Base-by-base conservation (phyloP, 495 filamentous ascomycete species). In the Pyrenula massariospora region DNA sequence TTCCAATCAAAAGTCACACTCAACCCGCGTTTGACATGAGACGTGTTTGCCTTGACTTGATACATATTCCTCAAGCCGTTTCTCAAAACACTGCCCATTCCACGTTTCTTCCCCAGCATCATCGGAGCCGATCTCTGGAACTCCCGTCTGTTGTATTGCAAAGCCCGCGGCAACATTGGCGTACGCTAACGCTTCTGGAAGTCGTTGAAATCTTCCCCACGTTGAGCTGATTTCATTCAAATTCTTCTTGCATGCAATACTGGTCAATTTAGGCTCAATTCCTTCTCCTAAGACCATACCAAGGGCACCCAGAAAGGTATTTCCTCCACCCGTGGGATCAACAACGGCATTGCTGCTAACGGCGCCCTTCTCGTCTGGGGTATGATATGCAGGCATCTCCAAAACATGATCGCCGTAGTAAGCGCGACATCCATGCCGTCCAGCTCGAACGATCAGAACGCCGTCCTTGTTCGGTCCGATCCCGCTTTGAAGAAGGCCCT, bases 261-360 rank as follows among this genome's bases (percentile, higher is more conserved):
- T 50, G 64, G n/a, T 52, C 20, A 19, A 52, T 20, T 20, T 10
- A 24, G 8, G 20, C 10, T 24, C 10, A 24, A 20, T 5, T 21
- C 22, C 57, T 84, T 75, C 12, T 85, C 82, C 19, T 20, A 52
- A 8, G 8, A 24, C 19, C 58, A 95, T 68, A 1, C 85, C 89
- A n/a, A 96, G 64, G 2, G 80, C 93, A 8, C 93, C 93, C 0
- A 97, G 75, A 63, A 96, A 98, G 0, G 86, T 84, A 67, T 98
- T 98, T 0, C 93, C 93, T 21, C 91, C 93, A n/a, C 93, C 93
- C 0, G 93, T 98, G 0, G 92, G 91, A 68, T 98, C 93, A 15
- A 94, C 72, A 8, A 97, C 89, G 54, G 75, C 77, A 8, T 66
- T 62, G 56, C 69, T 51, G 52, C 52, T 66, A 8, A 5, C 31